phyloP scores from a whole-genome alignment of 2,329 filamentous ascomycete species.

The Neopestalotiopsis sp. region DNA sequence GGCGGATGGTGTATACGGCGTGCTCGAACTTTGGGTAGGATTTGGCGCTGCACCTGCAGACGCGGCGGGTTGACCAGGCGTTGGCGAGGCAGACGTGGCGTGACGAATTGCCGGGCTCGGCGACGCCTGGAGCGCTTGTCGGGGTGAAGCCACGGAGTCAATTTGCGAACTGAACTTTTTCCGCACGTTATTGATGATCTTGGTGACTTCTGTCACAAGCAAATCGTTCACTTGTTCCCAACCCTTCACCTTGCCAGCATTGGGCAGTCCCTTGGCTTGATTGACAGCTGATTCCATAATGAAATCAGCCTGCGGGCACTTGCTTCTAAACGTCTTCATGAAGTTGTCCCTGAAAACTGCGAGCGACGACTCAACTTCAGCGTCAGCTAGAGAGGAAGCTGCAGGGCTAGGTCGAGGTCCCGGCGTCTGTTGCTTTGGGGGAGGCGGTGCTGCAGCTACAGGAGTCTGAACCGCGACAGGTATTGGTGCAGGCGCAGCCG shows the following conservation, averaged over 20 bases:
- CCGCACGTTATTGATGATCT: constrained; percentile 37
- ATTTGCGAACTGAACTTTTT: constrained; percentile 29
- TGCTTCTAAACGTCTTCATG: constrained; percentile 34
- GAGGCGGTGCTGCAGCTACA: neutral
- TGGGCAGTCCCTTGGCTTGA: constrained; percentile 37
- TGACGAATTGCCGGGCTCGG: constrained; percentile 20
- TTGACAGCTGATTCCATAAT: constrained; percentile 40
- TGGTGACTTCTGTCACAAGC: constrained; percentile 36
- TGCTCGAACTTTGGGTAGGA: constrained; percentile 8
- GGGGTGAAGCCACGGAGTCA: constrained; percentile 21
- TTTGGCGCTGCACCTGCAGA: constrained; percentile 15
- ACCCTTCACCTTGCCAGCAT: constrained; percentile 30
- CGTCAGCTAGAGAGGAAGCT: constrained; percentile 30
- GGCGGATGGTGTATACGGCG: constrained; percentile 1
- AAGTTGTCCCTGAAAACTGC: constrained; percentile 37
- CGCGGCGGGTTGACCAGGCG: constrained; percentile 26
- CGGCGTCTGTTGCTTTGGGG: constrained; percentile 26
- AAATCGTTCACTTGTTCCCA: constrained; percentile 38
- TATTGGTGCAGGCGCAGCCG: constrained; percentile 23
- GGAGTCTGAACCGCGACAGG: neutral
- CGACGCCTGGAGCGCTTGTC: constrained; percentile 23
- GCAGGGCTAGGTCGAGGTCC: constrained; percentile 31
- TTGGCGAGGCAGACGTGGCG: constrained; percentile 31
- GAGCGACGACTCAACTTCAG: constrained; percentile 36
- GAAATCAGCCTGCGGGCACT: constrained; percentile 36